phyloP scores from a whole-genome alignment of 495 filamentous ascomycete species.

The Hypomontagnella submonticulosa region DNA sequence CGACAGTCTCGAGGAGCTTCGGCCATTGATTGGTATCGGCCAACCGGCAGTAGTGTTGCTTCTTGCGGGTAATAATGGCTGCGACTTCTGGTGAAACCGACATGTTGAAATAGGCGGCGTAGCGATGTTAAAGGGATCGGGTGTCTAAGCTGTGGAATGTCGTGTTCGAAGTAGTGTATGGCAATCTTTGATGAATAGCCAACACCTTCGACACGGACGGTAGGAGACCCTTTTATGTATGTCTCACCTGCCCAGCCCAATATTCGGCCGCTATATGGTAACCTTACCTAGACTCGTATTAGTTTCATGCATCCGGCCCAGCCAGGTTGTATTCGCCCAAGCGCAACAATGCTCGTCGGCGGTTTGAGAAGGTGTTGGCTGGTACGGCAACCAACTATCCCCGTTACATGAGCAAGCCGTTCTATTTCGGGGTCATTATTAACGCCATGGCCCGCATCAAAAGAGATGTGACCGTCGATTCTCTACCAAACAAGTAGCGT shows the following conservation, averaged over 20 bases:
- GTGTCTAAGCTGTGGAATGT: not conserved
- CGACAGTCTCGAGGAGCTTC: not conserved
- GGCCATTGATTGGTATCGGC: constrained; percentile 20
- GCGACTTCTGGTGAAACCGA: constrained; percentile 3
- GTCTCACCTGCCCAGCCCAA: not conserved
- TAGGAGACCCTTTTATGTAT: not conserved
- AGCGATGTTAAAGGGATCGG: not conserved
- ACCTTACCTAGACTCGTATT: not conserved
- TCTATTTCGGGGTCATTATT: no score
- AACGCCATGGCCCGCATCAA: no score
- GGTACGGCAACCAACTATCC: not conserved
- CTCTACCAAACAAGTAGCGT: no score
- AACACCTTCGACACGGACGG: not conserved
- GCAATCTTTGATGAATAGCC: not conserved
- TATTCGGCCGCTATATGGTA: not conserved
- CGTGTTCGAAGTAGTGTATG: not conserved
- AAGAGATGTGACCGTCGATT: no score
- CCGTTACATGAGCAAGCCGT: no score
- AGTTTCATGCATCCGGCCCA: not conserved
- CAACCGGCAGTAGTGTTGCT: constrained; percentile 13
- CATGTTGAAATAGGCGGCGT: not conserved
- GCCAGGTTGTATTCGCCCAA: not conserved
- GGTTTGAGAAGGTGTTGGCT: not conserved
- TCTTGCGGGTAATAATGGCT: constrained; percentile 12
- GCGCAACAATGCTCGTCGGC: not conserved